Percentiles rank a stretch among this genome's conserved stretches.
phyloP scores from a whole-genome alignment of 305 asterid species.

The Rubia balearica region DNA sequence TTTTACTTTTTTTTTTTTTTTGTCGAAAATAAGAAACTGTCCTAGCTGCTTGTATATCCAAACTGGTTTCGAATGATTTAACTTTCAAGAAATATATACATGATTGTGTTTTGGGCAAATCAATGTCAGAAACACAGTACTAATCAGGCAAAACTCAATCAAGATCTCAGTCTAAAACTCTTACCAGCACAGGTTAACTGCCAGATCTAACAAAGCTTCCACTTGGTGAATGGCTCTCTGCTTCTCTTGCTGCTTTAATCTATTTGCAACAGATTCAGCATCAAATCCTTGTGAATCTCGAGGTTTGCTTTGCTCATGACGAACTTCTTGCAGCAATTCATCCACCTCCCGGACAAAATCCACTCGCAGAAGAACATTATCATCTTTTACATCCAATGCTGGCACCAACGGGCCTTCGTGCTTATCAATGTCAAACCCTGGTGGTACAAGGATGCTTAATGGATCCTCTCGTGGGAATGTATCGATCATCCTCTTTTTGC shows the following conservation, averaged over 20 bases:
- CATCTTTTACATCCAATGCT: conserved; percentile 39
- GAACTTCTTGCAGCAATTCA: conserved; percentile 65
- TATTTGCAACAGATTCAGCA: conserved; percentile 66
- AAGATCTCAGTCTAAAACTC: conserved; percentile 6
- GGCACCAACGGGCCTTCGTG: conserved; percentile 82
- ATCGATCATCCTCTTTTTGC: conserved; percentile 71
- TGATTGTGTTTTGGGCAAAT: neutral
- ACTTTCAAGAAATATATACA: neutral
- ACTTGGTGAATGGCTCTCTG: conserved; percentile 74
- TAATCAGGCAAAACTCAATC: neutral
- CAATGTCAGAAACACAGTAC: neutral
- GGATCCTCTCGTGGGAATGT: conserved; percentile 96
- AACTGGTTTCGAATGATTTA: too few species aligned
- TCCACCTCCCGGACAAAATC: conserved; percentile 85
- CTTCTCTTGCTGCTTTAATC: conserved; percentile 84
- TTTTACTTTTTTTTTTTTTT: too few species aligned
- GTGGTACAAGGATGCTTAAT: conserved; percentile 78
- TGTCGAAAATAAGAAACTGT: neutral
- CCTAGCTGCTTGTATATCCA: too few species aligned
- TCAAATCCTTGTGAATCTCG: conserved; percentile 45
- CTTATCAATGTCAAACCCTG: conserved; percentile 93
- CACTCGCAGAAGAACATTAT: conserved; percentile 68
- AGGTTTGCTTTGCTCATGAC: conserved; percentile 34
- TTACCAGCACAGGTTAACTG: conserved; percentile 67
- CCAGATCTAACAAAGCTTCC: conserved; percentile 63